A percentile compares a stretch with the other conserved stretches of the same genome.
Evolutionary conservation across 2,329 filamentous ascomycete species (phyloP).

Genomic region (Byssochlamys sp.): DNA sequence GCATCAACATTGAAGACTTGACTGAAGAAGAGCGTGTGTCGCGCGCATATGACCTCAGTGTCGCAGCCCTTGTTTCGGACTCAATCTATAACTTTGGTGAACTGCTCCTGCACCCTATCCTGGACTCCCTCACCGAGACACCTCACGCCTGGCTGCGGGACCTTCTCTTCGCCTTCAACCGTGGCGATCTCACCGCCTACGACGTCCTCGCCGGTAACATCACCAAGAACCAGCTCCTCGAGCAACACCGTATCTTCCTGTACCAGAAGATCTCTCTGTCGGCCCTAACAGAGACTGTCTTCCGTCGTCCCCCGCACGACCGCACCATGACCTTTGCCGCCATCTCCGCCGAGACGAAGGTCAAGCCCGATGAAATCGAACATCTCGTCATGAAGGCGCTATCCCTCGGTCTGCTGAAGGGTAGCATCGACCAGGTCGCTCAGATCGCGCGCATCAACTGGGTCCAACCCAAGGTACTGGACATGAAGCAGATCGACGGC

Average conservation of each 20-base stretch:
- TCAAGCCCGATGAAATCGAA: slow-evolving; percentile 83
- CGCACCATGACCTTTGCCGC: slow-evolving; percentile 84
- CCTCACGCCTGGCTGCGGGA: slow-evolving; percentile 81
- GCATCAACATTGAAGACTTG: slow-evolving; percentile 73
- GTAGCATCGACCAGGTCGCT: slow-evolving; percentile 92
- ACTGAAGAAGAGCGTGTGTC: slow-evolving; percentile 64
- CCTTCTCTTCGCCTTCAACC: slow-evolving; percentile 95
- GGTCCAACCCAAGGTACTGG: slow-evolving; percentile 96
- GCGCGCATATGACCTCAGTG: slow-evolving; percentile 83
- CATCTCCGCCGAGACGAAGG: slow-evolving; percentile 86
- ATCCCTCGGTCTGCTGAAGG: slow-evolving; percentile 77
- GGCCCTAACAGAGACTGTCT: slow-evolving; percentile 88
- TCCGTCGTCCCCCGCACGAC: slow-evolving; percentile 89
- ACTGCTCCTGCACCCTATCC: slow-evolving; percentile 91
- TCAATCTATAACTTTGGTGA: slow-evolving; percentile 99
- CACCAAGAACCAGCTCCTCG: slow-evolving; percentile 66
- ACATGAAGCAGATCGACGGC: slow-evolving; percentile 86
- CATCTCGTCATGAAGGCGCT: slow-evolving; percentile 99
- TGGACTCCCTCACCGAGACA: slow-evolving; percentile 68
- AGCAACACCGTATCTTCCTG: slow-evolving; percentile 70
- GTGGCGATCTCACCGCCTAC: slow-evolving; percentile 80
- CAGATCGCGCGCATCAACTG: slow-evolving; percentile 91
- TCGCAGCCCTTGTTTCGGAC: slow-evolving; percentile 84
- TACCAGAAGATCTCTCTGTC: slow-evolving; percentile 98
- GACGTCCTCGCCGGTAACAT: slow-evolving; percentile 75